A percentile compares a stretch with the other conserved stretches of the same genome.
Evolutionary conservation across 192 early-diverging fungal species (phyloP).

Genomic region (Mortierella antarctica): DNA sequence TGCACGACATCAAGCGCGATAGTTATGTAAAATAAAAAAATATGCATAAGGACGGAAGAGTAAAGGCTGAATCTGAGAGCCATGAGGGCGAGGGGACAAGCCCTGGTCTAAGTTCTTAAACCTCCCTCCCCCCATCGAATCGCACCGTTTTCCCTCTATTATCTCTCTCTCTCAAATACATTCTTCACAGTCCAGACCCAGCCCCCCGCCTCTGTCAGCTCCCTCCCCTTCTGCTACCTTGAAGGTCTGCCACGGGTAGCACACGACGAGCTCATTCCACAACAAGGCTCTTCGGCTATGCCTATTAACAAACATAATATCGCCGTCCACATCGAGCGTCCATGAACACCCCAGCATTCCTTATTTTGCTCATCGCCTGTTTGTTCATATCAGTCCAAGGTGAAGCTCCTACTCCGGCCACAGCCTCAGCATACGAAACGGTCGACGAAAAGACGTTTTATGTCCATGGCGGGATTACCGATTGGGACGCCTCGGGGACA

Average conservation of each 20-base stretch:
- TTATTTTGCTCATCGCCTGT: too few species aligned
- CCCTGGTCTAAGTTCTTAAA: background rate
- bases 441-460: conserved; percentile 7
- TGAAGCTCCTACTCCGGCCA: too few species aligned
- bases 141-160: background rate
- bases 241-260: too few species aligned
- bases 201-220: background rate
- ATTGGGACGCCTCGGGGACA: background rate
- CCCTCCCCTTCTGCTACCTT: too few species aligned
- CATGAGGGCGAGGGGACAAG: background rate
- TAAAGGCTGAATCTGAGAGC: background rate
- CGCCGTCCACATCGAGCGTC: too few species aligned
- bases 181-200: too few species aligned
- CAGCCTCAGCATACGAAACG: background rate
- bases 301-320: too few species aligned
- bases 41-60: background rate
- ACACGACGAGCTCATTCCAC: too few species aligned
- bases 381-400: too few species aligned
- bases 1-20: background rate
- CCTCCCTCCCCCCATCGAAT: background rate
- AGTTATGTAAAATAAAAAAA: background rate
- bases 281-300: too few species aligned
- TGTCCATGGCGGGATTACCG: background rate
- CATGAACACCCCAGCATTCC: too few species aligned
- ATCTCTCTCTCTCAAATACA: background rate